Evolutionary conservation across 345 rosid genomes (phyloP).

Genomic region (Salix arbutifolia): DNA sequence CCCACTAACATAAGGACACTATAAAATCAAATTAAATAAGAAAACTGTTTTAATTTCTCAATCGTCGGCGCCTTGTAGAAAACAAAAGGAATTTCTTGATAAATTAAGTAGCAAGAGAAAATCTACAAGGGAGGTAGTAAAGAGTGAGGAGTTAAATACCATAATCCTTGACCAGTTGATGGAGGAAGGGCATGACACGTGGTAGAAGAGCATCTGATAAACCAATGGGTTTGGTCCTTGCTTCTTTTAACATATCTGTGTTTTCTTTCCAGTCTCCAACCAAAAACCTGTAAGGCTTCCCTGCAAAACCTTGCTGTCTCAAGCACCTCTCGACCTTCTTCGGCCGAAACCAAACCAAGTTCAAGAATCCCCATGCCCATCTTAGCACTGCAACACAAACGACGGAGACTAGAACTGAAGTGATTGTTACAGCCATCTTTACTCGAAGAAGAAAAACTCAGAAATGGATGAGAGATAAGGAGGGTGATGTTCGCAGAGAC

Average conservation of each 20-base stretch:
- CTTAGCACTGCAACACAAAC: neutral
- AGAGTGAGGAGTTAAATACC: constrained; percentile 12
- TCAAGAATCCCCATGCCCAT: constrained; percentile 25
- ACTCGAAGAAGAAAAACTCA: too few species aligned
- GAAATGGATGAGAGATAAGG: too few species aligned
- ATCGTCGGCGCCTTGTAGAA: too few species aligned
- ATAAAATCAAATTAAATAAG: too few species aligned
- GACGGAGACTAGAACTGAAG: neutral
- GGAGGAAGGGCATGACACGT: constrained; percentile 36
- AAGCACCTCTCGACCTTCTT: constrained; percentile 41
- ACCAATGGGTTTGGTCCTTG: constrained; percentile 29
- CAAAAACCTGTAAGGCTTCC: constrained; percentile 35
- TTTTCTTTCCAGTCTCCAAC: constrained; percentile 40
- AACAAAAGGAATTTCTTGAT: too few species aligned
- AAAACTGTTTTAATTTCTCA: too few species aligned
- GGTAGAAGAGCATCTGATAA: constrained; percentile 33
- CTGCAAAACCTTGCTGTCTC: constrained; percentile 42
- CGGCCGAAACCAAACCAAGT: constrained; percentile 48
- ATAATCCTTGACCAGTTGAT: constrained; percentile 23
- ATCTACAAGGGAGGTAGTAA: neutral
- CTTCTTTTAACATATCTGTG: constrained; percentile 20
- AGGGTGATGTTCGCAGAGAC: too few species aligned
- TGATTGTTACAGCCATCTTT: neutral
- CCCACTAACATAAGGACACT: too few species aligned
- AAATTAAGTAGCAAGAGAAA: too few species aligned